Evolutionary conservation across 2,329 filamentous ascomycete genomes (phyloP).

Genomic region (Alternaria arbusti): DNA sequence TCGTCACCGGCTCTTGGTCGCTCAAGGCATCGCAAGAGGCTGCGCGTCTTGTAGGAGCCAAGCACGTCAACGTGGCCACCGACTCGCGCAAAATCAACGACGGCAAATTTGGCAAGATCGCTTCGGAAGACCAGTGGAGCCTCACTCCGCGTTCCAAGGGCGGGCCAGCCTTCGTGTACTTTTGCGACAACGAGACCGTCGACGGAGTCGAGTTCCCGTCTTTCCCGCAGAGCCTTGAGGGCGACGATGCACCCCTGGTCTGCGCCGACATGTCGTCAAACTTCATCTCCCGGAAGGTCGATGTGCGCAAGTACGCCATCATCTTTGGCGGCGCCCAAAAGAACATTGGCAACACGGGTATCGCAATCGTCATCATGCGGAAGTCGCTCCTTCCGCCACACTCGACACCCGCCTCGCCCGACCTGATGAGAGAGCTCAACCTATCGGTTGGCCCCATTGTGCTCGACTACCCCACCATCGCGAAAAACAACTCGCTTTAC

Average conservation of each 20-base stretch:
- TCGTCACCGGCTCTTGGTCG: slow-evolving; percentile 91
- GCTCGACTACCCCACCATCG: slow-evolving; percentile 81
- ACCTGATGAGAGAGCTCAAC: slow-evolving; percentile 74
- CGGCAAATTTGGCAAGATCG: slow-evolving; percentile 87
- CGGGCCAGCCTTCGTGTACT: slow-evolving; percentile 76
- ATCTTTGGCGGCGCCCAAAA: slow-evolving; percentile 95
- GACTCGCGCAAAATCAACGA: slow-evolving; percentile 69
- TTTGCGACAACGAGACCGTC: slow-evolving; percentile 92
- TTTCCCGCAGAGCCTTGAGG: slow-evolving; percentile 71
- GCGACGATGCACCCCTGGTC: slow-evolving; percentile 72
- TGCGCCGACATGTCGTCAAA: slow-evolving; percentile 95
- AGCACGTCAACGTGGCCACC: slow-evolving; percentile 79
- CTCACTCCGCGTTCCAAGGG: slow-evolving; percentile 65
- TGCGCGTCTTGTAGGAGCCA: slow-evolving; percentile 73
- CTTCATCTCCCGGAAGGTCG: slow-evolving; percentile 81
- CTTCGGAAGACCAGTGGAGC: slow-evolving; percentile 77
- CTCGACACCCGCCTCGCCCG: slow-evolving; percentile 63
- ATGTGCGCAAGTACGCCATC: slow-evolving; percentile 77
- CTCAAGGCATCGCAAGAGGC: slow-evolving; percentile 89
- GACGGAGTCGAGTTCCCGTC: slow-evolving; percentile 88
- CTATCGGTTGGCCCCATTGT: slow-evolving; percentile 81
- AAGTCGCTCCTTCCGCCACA: slow-evolving; percentile 78
- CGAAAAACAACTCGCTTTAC: slow-evolving; percentile 94
- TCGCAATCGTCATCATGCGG: slow-evolving; percentile 85
- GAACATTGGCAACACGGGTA: slow-evolving; percentile 85